These are phyloP conservation scores for Ustilago curta DNA, from an alignment of 1,284 basidiomycete species.

Conservation along the genomic window DNA sequence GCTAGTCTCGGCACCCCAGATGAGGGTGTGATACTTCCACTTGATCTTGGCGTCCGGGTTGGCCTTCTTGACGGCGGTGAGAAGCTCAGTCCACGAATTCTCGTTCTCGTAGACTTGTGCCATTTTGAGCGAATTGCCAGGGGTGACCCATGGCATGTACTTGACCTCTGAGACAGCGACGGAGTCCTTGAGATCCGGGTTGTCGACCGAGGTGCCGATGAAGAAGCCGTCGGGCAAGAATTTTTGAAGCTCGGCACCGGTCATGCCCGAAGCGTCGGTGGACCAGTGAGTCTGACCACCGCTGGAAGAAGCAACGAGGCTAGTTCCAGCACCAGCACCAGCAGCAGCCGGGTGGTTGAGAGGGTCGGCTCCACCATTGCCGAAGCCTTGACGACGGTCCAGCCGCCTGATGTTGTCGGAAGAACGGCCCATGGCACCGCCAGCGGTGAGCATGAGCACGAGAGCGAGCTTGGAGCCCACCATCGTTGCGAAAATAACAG, in stretches of 20 bases:
- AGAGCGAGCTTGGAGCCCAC: slow-evolving; percentile 40
- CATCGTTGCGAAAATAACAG: slow-evolving; percentile 21
- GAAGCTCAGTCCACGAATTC: slow-evolving; percentile 34
- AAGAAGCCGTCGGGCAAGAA: slow-evolving; percentile 37
- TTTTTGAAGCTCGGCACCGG: slow-evolving; percentile 28
- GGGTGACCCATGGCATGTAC: slow-evolving; percentile 30
- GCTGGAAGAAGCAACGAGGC: slow-evolving; percentile 4
- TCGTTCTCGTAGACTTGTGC: slow-evolving; percentile 32
- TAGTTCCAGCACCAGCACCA: not conserved
- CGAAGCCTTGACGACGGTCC: slow-evolving; percentile 29
- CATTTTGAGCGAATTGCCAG: slow-evolving; percentile 46
- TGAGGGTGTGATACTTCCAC: slow-evolving; percentile 44
- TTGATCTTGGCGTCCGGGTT: slow-evolving; percentile 12
- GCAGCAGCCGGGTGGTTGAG: slow-evolving; percentile 29
- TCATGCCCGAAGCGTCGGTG: slow-evolving; percentile 42
- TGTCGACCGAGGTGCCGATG: slow-evolving; percentile 33
- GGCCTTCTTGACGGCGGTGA: slow-evolving; percentile 19
- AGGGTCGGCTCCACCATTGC: slow-evolving; percentile 23
- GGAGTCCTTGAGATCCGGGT: slow-evolving; percentile 41
- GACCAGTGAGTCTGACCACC: slow-evolving; percentile 40
- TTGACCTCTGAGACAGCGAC: slow-evolving; percentile 12
- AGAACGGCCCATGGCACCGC: slow-evolving; percentile 34
- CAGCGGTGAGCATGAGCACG: slow-evolving; percentile 45
- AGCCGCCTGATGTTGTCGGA: slow-evolving; percentile 19
- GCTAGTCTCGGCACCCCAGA: slow-evolving; percentile 43